Conservation (phyloP, 139 green algal species). For the Tetraselmis chui region DNA sequence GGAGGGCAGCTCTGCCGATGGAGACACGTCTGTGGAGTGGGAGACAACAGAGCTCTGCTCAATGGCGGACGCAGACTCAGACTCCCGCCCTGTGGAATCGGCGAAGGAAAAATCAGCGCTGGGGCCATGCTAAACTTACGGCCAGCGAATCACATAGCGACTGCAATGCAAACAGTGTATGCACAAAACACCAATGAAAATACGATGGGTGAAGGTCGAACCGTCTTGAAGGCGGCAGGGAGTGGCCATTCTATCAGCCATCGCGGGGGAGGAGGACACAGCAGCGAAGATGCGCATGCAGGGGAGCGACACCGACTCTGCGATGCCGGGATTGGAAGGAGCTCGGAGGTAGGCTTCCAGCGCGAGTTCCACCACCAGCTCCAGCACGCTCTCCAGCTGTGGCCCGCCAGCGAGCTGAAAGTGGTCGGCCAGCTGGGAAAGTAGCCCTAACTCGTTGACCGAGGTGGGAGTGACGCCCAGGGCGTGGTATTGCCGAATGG, state of each 20-base stretch:
- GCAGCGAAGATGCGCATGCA: conserved; percentile 19
- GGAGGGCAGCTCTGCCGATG: not conserved
- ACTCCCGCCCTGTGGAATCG: too few species aligned
- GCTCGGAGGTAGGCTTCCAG: conserved; percentile 9
- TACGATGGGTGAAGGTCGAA: too few species aligned
- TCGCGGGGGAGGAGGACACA: not conserved
- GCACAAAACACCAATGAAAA: too few species aligned
- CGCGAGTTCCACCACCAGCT: conserved; percentile 16
- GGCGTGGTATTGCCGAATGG: conserved; percentile 14
- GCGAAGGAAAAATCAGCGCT: too few species aligned
- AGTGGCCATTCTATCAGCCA: not conserved
- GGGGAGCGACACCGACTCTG: conserved; percentile 17
- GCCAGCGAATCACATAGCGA: too few species aligned
- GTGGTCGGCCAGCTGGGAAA: conserved; percentile 15
- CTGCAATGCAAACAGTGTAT: too few species aligned
- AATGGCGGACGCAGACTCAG: too few species aligned
- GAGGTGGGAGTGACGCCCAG: conserved; percentile 22
- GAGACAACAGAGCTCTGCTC: too few species aligned
- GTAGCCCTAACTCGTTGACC: conserved; percentile 18
- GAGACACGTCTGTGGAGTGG: too few species aligned
- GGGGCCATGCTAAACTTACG: too few species aligned
- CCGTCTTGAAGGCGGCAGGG: too few species aligned
- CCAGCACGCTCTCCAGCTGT: conserved; percentile 12
- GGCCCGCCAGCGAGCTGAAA: not conserved
- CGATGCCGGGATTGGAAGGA: conserved; percentile 5